Evolutionary conservation across 768 basidiomycete genomes (phyloP).

Genomic region (Rhodotorula babjevae): DNA sequence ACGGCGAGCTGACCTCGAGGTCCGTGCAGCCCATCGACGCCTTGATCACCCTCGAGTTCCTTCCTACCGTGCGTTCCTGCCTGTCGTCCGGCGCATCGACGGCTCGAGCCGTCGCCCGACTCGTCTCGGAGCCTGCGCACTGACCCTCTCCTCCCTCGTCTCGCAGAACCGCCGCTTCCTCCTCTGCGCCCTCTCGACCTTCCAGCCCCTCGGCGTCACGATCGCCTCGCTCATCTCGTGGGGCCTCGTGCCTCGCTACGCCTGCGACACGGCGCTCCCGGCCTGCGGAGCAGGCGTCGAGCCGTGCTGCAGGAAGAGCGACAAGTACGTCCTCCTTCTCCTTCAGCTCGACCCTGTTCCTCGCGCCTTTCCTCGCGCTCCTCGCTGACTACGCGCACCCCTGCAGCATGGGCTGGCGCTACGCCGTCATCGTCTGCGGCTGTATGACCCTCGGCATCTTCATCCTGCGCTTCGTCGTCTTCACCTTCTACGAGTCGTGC

Average conservation of each 20-base stretch:
- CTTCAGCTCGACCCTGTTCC: too few relatives aligned
- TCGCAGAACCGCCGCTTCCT: constrained; percentile 27
- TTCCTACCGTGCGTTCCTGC: constrained; percentile 44
- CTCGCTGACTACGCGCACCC: too few relatives aligned
- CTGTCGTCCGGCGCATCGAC: too few relatives aligned
- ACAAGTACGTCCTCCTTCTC: constrained; percentile 33
- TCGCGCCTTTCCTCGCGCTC: too few relatives aligned
- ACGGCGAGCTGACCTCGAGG: neutral
- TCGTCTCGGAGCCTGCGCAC: neutral
- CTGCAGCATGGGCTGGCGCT: constrained; percentile 48
- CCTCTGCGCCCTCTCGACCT: constrained; percentile 46
- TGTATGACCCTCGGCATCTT: constrained; percentile 47
- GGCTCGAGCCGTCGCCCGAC: too few relatives aligned
- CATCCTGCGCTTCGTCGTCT: constrained; percentile 48
- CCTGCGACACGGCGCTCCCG: constrained; percentile 21
- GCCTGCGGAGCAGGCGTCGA: constrained; percentile 31
- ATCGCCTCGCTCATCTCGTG: constrained; percentile 10
- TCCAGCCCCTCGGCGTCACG: constrained; percentile 50
- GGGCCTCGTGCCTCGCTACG: constrained; percentile 39
- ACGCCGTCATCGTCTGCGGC: constrained; percentile 46
- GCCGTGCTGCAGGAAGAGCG: constrained; percentile 46
- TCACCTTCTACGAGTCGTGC: constrained; percentile 45
- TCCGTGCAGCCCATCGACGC: constrained; percentile 47
- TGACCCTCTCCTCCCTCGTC: neutral
- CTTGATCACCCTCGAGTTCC: constrained; percentile 48